These are phyloP conservation scores for Cyberlindnera americana DNA, from an alignment of 805 yeast species.

Conservation along the genomic window DNA sequence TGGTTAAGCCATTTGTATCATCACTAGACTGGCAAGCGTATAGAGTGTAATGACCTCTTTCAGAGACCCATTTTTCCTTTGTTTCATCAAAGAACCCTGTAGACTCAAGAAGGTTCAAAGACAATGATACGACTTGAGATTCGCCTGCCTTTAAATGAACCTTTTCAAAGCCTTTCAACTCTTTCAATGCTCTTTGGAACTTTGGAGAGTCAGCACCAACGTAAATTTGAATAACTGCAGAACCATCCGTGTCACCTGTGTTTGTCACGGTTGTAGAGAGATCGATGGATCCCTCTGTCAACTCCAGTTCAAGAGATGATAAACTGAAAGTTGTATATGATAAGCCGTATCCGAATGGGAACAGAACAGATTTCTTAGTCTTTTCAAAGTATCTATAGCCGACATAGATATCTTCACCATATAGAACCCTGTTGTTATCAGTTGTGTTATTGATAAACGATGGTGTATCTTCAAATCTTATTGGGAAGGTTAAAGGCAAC, in stretches of 20 bases:
- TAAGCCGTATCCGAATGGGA: constrained; percentile 61
- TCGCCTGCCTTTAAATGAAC: constrained; percentile 43
- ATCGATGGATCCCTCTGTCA: constrained; percentile 19
- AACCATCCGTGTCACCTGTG: constrained; percentile 45
- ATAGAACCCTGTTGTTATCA: constrained; percentile 48
- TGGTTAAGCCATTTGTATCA: constrained; percentile 19
- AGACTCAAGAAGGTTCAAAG: constrained; percentile 41
- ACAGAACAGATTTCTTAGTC: constrained; percentile 44
- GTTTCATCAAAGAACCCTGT: constrained; percentile 52
- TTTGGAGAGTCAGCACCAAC: constrained; percentile 34
- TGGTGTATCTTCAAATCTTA: constrained; percentile 50
- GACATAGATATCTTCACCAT: constrained; percentile 64
- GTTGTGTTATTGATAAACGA: constrained; percentile 49
- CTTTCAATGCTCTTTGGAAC: constrained; percentile 51
- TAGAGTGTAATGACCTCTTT: constrained; percentile 46
- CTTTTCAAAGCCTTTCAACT: constrained; percentile 55
- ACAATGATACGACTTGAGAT: constrained; percentile 32
- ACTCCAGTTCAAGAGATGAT: constrained; percentile 32
- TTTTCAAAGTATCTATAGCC: constrained; percentile 57
- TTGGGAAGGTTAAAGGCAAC: constrained; percentile 53
- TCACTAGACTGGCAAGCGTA: constrained; percentile 41
- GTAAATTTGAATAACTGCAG: constrained; percentile 55
- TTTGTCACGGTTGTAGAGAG: constrained; percentile 41
- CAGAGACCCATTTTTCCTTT: constrained; percentile 46
- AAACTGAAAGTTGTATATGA: constrained; percentile 53